A percentile compares a stretch with the other conserved stretches of the same genome.
Conservation (phyloP, 2,329 filamentous ascomycete species). For the Cladophialophora yegresii region DNA sequence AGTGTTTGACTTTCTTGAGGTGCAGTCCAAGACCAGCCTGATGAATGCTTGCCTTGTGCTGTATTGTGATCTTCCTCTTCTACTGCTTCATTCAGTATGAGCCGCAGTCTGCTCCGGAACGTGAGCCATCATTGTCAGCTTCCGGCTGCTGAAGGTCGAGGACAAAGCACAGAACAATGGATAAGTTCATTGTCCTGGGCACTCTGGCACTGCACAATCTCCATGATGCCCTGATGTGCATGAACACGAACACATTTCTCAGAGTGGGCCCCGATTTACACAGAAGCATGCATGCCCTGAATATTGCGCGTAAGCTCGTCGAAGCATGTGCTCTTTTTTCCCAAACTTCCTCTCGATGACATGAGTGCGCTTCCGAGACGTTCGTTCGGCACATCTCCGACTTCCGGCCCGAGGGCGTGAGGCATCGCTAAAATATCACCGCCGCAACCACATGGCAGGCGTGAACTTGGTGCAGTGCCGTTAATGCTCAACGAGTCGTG, state of each 20-base stretch:
- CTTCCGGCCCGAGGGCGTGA: not conserved
- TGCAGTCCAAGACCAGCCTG: not conserved
- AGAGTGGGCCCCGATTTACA: not conserved
- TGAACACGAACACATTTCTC: not conserved
- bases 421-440: not conserved
- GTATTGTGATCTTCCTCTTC: not conserved
- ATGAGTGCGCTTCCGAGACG: not conserved
- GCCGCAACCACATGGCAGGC: not conserved
- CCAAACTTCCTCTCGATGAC: not conserved
- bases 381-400: not conserved
- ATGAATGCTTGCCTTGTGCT: not conserved
- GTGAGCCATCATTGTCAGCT: too few relatives aligned
- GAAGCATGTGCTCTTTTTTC: not conserved
- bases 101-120: not conserved
- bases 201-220: not conserved
- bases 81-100: not conserved
- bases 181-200: not conserved
- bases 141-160: not conserved
- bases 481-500: not conserved
- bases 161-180: not conserved
- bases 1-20: not conserved
- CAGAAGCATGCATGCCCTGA: not conserved
- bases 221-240: not conserved
- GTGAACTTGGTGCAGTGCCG: not conserved
- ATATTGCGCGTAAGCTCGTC: constrained; percentile 1